Evolutionary conservation across 441 rosid genomes (phyloP).

Genomic region (Breynia disticha): DNA sequence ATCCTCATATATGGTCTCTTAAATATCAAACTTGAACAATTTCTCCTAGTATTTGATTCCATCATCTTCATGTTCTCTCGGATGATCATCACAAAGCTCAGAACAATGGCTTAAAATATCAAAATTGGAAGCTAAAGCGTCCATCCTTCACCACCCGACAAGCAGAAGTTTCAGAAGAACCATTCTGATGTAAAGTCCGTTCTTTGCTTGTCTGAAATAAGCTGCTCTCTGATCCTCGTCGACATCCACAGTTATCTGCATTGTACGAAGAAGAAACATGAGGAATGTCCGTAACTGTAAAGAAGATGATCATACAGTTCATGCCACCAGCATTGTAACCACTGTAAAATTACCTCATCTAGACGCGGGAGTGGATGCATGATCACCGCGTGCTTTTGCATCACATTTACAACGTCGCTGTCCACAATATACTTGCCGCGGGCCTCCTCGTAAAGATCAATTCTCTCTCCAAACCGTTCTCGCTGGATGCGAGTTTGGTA

Average conservation of each 20-base stretch:
- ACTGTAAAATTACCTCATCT: constrained; percentile 49
- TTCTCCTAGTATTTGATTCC: not conserved
- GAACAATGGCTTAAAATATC: not conserved
- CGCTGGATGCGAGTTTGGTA: constrained; percentile 90
- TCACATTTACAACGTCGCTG: constrained; percentile 42
- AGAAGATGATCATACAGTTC: too few species aligned
- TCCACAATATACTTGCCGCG: constrained; percentile 85
- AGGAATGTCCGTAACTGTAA: not conserved
- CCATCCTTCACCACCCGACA: constrained; percentile 55
- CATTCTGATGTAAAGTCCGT: constrained; percentile 88
- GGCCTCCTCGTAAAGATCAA: constrained; percentile 82
- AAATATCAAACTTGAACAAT: not conserved
- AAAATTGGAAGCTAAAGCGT: not conserved
- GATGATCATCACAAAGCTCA: not conserved
- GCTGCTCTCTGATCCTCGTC: constrained; percentile 91
- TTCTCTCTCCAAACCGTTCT: constrained; percentile 83
- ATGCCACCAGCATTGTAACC: not conserved
- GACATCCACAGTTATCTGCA: constrained; percentile 73
- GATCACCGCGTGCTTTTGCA: constrained; percentile 84
- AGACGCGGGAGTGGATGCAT: constrained; percentile 97
- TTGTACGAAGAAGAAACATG: not conserved
- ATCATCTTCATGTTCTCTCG: not conserved
- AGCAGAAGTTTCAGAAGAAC: constrained; percentile 81
- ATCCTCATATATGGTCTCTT: not conserved
- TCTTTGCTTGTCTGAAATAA: constrained; percentile 95